Evolutionary conservation across 805 yeast genomes (phyloP).

Genomic region (Suhomyces sp.): DNA sequence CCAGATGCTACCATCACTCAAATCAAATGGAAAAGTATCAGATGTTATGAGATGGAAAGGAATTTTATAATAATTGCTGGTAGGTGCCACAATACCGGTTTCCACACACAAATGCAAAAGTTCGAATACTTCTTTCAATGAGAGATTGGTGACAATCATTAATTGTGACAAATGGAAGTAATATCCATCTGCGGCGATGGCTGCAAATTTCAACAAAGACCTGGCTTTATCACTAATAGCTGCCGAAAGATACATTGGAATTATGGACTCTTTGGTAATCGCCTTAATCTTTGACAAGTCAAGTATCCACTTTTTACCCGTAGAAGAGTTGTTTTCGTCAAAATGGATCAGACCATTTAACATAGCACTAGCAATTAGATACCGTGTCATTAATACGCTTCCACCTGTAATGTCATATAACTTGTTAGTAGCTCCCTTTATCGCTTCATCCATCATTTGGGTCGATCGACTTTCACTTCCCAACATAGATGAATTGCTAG

Average conservation of each 20-base stretch:
- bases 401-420: not conserved
- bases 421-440: not conserved
- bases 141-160: conserved; percentile 33
- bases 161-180: conserved; percentile 39
- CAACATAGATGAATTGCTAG: conserved; percentile 5
- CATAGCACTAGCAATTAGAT: not conserved
- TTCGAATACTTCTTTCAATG: conserved; percentile 31
- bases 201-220: conserved; percentile 37
- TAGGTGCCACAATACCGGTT: conserved; percentile 34
- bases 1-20: conserved; percentile 30
- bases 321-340: not conserved
- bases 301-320: not conserved
- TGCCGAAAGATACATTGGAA: not conserved
- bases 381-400: conserved; percentile 1
- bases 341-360: conserved; percentile 1
- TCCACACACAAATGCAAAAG: conserved; percentile 35
- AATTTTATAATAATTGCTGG: conserved; percentile 44
- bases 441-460: not conserved
- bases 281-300: not conserved
- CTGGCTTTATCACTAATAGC: conserved; percentile 17
- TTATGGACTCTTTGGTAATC: not conserved
- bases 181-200: conserved; percentile 38
- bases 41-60: conserved; percentile 42
- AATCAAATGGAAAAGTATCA: conserved; percentile 25
- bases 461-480: not conserved